Percentiles rank a stretch among this genome's conserved stretches.
phyloP scores from a whole-genome alignment of 2,329 filamentous ascomycete species.

The Colletotrichum neosansevieriae region DNA sequence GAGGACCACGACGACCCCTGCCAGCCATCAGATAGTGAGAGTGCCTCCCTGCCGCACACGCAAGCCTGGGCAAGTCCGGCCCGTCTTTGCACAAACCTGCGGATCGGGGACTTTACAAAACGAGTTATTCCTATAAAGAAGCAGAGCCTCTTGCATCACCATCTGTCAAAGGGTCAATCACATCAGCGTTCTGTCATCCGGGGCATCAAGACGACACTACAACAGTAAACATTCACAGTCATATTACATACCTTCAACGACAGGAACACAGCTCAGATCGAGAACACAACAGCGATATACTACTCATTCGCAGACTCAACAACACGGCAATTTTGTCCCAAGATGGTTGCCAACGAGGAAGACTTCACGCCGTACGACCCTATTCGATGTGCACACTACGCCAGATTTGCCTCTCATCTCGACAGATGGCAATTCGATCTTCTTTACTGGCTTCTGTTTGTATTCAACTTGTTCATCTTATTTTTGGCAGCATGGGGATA shows the following conservation, averaged over 20 bases:
- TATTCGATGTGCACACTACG: constrained; percentile 54
- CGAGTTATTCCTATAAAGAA: constrained; percentile 36
- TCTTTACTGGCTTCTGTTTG: constrained; percentile 61
- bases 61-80: constrained; percentile 31
- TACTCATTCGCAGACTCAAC: background rate
- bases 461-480: constrained; percentile 57
- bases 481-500: constrained; percentile 58
- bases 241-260: background rate
- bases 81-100: constrained; percentile 27
- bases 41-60: constrained; percentile 33
- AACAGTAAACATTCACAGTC: constrained; percentile 1
- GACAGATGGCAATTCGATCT: constrained; percentile 57
- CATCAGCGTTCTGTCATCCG: constrained; percentile 31
- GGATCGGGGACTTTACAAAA: constrained; percentile 31
- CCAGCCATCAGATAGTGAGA: constrained; percentile 20
- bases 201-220: constrained; percentile 19
- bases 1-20: constrained; percentile 31
- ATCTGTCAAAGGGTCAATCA: constrained; percentile 4
- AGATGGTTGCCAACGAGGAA: constrained; percentile 30
- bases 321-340: background rate
- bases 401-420: constrained; percentile 58
- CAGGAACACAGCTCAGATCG: background rate
- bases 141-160: constrained; percentile 38
- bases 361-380: constrained; percentile 34
- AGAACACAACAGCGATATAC: background rate